Evolutionary conservation across 306 rosid genomes (phyloP), one percentile per base, ranked within the genome.

Genomic region (Elaeagnus macrophylla): DNA sequence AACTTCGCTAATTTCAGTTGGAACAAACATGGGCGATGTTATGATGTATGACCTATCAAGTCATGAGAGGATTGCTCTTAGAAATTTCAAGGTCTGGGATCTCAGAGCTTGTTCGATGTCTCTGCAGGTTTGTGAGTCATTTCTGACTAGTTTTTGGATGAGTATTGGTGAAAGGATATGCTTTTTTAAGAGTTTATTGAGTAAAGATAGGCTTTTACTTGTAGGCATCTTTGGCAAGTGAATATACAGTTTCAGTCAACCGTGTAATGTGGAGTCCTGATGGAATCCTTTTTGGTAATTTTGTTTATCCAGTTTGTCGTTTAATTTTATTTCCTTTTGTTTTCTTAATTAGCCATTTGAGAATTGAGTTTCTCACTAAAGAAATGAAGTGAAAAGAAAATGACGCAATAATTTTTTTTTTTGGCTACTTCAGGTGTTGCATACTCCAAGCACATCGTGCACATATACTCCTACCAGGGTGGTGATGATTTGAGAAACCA

Each of bases 231-330:
- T 72, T 93, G 69, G 50, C 88, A 60, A 75, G 56, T 64, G 99
- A 93, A 57, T 81, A 75, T 75, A 61, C 94, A 10, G 84, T 86
- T 48, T 88, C 99, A 48, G 75, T 93, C 47, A 87, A 93, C 60
- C 88, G 99, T 10, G 99, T 93, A 59, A 72, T 87, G 72, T 93
- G 96, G 96, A 87, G 94, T 76, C 95, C 96, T 71, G 99, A 93
- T 64, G 99, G 99, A 70, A 69, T 77, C 46, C 77, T 82, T 75
- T 73, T 83, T 75, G 95, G 99, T 93, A 70, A 56, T 84, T 60
- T 59, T 48, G n/a, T 51, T 61, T 18, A n/a, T 36, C 54, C 38
- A 50, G 11, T n/a, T 12, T 59, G 20, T 50, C 37, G 12, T 19
- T 54, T 13, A 48, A 37, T 12, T 45, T 45, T 45, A 5, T 45